Evolutionary conservation across 495 filamentous ascomycete genomes (phyloP).

Genomic region (Penicillium verhagenii): DNA sequence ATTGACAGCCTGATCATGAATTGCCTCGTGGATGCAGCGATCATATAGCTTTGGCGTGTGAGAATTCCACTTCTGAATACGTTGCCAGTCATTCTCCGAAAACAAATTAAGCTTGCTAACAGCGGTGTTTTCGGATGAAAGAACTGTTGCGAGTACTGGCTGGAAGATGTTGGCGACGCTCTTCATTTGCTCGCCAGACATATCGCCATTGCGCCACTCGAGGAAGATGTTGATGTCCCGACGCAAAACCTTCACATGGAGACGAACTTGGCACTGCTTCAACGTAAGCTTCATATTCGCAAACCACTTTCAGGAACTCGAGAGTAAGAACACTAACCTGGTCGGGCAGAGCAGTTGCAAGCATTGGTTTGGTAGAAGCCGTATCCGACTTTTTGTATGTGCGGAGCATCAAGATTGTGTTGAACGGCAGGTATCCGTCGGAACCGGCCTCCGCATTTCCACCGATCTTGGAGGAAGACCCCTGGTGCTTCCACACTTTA

Average conservation of each 20-base stretch:
- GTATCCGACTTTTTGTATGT: conserved; percentile 26
- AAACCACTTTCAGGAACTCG: neutral
- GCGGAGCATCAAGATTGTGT: conserved; percentile 43
- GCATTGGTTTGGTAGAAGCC: conserved; percentile 25
- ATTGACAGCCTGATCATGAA: conserved; percentile 39
- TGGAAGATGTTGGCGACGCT: conserved; percentile 42
- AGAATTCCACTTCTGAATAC: conserved; percentile 44
- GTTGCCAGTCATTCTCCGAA: conserved; percentile 39
- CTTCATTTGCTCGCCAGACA: conserved; percentile 45
- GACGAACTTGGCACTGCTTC: conserved; percentile 41
- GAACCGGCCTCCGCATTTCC: conserved; percentile 7
- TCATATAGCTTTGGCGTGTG: conserved; percentile 33
- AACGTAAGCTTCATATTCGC: neutral
- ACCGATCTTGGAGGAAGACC: neutral
- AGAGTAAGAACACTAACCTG: conserved; percentile 23
- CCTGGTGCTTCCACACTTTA: conserved; percentile 20
- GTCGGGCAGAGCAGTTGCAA: conserved; percentile 35
- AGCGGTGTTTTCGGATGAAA: conserved; percentile 29
- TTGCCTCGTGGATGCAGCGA: conserved; percentile 51
- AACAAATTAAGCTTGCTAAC: conserved; percentile 36
- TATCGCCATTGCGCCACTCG: conserved; percentile 46
- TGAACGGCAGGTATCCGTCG: conserved; percentile 30
- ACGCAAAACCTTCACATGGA: conserved; percentile 45
- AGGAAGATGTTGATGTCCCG: conserved; percentile 45
- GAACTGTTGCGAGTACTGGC: conserved; percentile 27